These are phyloP conservation scores for Astrothelium subdiscretum DNA, from an alignment of 495 filamentous ascomycete species.

Conservation along the genomic window DNA sequence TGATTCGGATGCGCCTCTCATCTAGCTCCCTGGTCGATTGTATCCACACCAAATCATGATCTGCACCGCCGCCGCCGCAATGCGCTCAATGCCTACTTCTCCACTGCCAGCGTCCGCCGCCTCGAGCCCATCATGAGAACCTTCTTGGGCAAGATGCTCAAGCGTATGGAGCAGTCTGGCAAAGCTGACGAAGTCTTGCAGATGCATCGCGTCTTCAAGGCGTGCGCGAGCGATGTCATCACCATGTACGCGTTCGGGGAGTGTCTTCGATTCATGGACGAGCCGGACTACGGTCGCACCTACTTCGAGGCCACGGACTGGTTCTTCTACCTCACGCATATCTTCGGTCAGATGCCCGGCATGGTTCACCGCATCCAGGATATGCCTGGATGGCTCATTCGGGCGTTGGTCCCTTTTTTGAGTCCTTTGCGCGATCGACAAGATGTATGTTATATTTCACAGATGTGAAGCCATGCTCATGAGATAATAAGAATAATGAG, in stretches of 20 bases:
- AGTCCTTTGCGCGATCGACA: not conserved
- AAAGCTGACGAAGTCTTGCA: not conserved
- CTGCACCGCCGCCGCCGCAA: constrained; percentile 22
- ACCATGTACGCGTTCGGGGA: constrained; percentile 33
- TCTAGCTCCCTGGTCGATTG: constrained; percentile 4
- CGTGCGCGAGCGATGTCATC: constrained; percentile 34
- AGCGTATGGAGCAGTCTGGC: constrained; percentile 20
- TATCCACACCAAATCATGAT: constrained; percentile 16
- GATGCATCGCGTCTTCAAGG: constrained; percentile 16
- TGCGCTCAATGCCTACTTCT: constrained; percentile 28
- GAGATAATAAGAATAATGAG: no score
- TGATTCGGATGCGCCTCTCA: not conserved
- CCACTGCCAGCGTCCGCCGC: constrained; percentile 19
- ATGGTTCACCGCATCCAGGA: not conserved
- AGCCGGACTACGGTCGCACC: constrained; percentile 9
- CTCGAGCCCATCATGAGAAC: constrained; percentile 26
- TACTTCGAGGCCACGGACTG: constrained; percentile 12
- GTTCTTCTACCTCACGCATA: not conserved
- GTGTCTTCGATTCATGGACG: constrained; percentile 20
- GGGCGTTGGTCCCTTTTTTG: not conserved
- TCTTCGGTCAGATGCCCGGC: not conserved
- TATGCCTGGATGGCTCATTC: not conserved
- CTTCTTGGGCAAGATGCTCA: constrained; percentile 26
- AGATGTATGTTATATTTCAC: not conserved
- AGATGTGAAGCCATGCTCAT: not conserved